phyloP scores from a whole-genome alignment of 371 early-diverging fungal species.

The Sporodiniella umbellata region DNA sequence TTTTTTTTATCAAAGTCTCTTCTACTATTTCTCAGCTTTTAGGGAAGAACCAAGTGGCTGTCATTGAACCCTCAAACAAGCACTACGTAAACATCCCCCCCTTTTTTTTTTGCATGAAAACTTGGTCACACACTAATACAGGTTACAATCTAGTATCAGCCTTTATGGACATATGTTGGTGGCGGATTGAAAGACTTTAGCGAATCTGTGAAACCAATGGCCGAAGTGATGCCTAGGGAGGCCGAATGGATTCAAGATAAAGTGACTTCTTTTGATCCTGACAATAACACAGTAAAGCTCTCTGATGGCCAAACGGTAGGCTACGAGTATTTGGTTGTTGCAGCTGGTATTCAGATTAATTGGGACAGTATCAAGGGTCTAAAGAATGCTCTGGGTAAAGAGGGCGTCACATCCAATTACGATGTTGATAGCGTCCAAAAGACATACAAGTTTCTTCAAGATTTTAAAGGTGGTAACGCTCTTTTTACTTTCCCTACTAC shows the following conservation, averaged over 20 bases:
- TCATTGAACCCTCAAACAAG: conserved; percentile 73
- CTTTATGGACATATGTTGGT: conserved; percentile 89
- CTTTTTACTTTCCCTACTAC: conserved; percentile 89
- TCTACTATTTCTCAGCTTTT: conserved; percentile 59
- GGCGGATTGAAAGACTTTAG: conserved; percentile 78
- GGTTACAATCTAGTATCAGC: conserved; percentile 70
- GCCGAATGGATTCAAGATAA: conserved; percentile 78
- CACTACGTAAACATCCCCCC: conserved; percentile 87
- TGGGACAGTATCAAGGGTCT: conserved; percentile 81
- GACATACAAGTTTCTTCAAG: conserved; percentile 70
- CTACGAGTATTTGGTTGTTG: conserved; percentile 88
- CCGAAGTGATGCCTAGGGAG: conserved; percentile 64
- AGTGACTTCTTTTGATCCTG: conserved; percentile 69
- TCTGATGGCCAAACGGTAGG: conserved; percentile 64
- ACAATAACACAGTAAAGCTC: conserved; percentile 62
- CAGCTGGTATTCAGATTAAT: conserved; percentile 80
- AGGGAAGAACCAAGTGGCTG: conserved; percentile 70
- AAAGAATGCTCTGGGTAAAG: conserved; percentile 71
- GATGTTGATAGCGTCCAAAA: conserved; percentile 71
- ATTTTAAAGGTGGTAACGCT: conserved; percentile 80
- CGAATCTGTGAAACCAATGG: conserved; percentile 68
- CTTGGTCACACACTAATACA: not conserved
- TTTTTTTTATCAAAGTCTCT: conserved; percentile 36
- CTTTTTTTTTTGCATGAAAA: not conserved
- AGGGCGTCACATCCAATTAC: conserved; percentile 85